Conservation (phyloP, 2,329 filamentous ascomycete genomes). For the Alternaria solani region DNA sequence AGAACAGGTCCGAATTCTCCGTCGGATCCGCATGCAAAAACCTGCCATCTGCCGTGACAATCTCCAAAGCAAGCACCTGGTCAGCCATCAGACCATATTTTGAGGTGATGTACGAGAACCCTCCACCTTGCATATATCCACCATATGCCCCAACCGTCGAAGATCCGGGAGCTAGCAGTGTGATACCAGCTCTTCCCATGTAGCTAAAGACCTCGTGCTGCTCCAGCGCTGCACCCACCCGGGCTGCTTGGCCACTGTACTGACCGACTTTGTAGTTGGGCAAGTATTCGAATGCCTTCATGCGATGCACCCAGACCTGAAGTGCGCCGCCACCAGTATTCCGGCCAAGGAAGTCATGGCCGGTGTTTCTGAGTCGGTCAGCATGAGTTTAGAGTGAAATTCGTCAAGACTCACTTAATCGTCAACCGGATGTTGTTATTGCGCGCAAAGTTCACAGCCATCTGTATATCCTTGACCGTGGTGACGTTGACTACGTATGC, state of each 20-base stretch:
- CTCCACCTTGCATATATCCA: slow-evolving; percentile 57
- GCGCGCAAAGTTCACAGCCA: slow-evolving; percentile 42
- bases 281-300: slow-evolving; percentile 39
- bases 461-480: slow-evolving; percentile 36
- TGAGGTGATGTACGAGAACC: slow-evolving; percentile 59
- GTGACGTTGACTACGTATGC: slow-evolving; percentile 38
- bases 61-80: slow-evolving; percentile 35
- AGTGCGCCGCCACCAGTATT: slow-evolving; percentile 41
- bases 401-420: slow-evolving; percentile 31
- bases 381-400: not conserved
- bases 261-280: slow-evolving; percentile 24
- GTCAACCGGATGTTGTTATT: slow-evolving; percentile 43
- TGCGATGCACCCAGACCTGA: slow-evolving; percentile 35
- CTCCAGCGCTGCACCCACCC: slow-evolving; percentile 35
- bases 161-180: slow-evolving; percentile 30
- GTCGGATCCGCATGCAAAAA: slow-evolving; percentile 33
- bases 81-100: slow-evolving; percentile 49
- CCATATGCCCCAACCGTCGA: slow-evolving; percentile 58
- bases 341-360: slow-evolving; percentile 39
- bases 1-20: slow-evolving; percentile 40
- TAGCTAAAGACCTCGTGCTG: slow-evolving; percentile 33
- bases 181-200: slow-evolving; percentile 33
- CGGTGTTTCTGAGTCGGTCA: slow-evolving; percentile 36
- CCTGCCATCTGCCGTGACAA: slow-evolving; percentile 37
- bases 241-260: slow-evolving; percentile 37